Conservation (phyloP, 2,329 filamentous ascomycete genomes). For the Aureobasidium uvarum region DNA sequence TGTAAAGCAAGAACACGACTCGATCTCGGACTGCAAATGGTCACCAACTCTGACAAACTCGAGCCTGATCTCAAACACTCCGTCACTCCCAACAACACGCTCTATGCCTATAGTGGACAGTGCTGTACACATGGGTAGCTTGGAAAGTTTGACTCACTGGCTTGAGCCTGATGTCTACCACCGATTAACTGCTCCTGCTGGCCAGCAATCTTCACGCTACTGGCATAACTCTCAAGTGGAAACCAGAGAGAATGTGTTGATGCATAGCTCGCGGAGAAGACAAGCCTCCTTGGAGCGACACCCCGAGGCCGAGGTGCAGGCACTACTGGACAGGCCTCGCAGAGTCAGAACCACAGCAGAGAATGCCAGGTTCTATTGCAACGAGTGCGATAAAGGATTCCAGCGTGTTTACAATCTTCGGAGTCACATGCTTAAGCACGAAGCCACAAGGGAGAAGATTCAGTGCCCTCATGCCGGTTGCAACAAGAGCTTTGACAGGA, state of each 20-base stretch:
- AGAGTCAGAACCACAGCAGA: constrained; percentile 51
- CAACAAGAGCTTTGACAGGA: constrained; percentile 73
- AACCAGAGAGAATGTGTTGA: background rate
- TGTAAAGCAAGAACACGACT: constrained; percentile 3
- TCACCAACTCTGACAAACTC: constrained; percentile 18
- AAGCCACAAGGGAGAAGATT: constrained; percentile 71
- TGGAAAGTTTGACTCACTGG: background rate
- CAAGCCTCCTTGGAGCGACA: background rate
- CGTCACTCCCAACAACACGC: background rate
- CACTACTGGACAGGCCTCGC: constrained; percentile 30
- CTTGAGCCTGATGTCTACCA: background rate
- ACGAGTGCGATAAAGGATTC: constrained; percentile 74
- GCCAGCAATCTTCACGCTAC: background rate
- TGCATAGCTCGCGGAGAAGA: background rate
- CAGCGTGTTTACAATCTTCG: constrained; percentile 84
- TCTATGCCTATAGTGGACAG: background rate
- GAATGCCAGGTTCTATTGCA: constrained; percentile 70
- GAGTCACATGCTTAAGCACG: constrained; percentile 80
- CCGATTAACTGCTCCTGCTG: background rate
- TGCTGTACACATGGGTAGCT: background rate
- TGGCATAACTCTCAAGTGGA: background rate
- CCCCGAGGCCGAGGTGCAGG: constrained; percentile 8
- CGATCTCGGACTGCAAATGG: background rate
- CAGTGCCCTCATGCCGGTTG: constrained; percentile 65
- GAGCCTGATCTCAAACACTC: constrained; percentile 4